Base-by-base conservation (phyloP, 2,329 filamentous ascomycete genomes). In the Cryphonectria radicalis region DNA sequence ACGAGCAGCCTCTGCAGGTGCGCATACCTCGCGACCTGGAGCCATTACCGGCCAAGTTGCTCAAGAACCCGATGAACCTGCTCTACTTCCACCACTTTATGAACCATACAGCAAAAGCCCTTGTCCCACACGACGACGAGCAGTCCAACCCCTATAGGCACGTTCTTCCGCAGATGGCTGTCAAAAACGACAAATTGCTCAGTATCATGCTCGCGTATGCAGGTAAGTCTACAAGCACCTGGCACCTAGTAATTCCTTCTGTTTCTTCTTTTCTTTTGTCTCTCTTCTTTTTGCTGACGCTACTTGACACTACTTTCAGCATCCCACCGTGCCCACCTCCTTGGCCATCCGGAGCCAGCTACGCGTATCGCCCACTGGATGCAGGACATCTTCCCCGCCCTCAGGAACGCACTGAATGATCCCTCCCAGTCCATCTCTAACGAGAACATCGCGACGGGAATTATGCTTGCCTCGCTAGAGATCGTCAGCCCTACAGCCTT, bases 401-500 rank as follows among this genome's bases (percentile, higher is more conserved):
- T 97, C 28, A 88, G 92, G 40, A 81, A 88, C 72, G 90, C 92
- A 1, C 84, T 96, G 32, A 85, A 87, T 71, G 86, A 90, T 68
- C 85, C 87, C 0, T 84, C 85, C 55, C 85, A 88, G 73, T 88
- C 89, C 57, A 89, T 94, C 14, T 91, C 92, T 0, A 90, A 94
- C 75, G 88, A 89, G 22, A 93, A 92, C 69, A 84, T 97, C 3
- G 93, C 93, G 0, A 93, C 93, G 0, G 92, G 93, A 10, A 94
- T 97, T 73, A 94, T 96, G 92, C 87, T 97, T 63, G 89, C 93
- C 0, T 95, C 93, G 1, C 84, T 96, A 28, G 93, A 96, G 77
- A 95, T 96, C 70, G 91, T 96, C 66, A 94, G 92, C 0, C 93
- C 93, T 0, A 91, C 91, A 70, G 92, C 92, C 0, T 95, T 96